These are phyloP conservation scores for Fusarium sp. DNA, from an alignment of 2,329 filamentous ascomycete species.

Conservation along the genomic window DNA sequence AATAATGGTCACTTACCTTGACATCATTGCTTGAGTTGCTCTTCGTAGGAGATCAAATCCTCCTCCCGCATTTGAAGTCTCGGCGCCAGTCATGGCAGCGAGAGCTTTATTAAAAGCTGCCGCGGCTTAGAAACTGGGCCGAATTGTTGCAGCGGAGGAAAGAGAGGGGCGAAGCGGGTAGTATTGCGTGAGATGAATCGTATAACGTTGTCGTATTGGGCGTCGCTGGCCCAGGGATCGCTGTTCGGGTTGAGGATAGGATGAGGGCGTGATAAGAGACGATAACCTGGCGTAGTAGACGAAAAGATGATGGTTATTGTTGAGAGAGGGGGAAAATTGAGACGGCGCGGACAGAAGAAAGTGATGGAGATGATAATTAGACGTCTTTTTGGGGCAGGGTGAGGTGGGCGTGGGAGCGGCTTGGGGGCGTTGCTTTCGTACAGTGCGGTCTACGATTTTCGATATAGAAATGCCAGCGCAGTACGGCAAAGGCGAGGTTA, in stretches of 20 bases:
- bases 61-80: conserved; percentile 55
- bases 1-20: conserved; percentile 59
- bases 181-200: conserved; percentile 33
- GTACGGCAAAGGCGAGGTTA: no score
- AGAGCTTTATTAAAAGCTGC: conserved; percentile 40
- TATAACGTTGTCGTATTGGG: conserved; percentile 32
- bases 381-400: conserved; percentile 45
- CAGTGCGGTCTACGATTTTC: conserved; percentile 38
- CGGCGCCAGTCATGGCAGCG: conserved; percentile 60
- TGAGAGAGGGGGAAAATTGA: conserved; percentile 33
- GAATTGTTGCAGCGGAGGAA: conserved; percentile 34
- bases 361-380: conserved; percentile 44
- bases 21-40: conserved; percentile 71
- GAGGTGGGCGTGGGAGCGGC: conserved; percentile 40
- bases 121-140: conserved; percentile 37
- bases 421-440: conserved; percentile 30
- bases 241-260: conserved; percentile 18
- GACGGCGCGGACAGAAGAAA: conserved; percentile 38
- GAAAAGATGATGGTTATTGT: conserved; percentile 34
- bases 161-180: conserved; percentile 35
- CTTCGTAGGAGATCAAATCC: conserved; percentile 66
- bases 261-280: conserved; percentile 19
- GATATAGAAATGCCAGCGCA: conserved; percentile 4
- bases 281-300: conserved; percentile 14
- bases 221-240: conserved; percentile 30